Conservation (phyloP, 306 rosid species). For the Geum urbanum region DNA sequence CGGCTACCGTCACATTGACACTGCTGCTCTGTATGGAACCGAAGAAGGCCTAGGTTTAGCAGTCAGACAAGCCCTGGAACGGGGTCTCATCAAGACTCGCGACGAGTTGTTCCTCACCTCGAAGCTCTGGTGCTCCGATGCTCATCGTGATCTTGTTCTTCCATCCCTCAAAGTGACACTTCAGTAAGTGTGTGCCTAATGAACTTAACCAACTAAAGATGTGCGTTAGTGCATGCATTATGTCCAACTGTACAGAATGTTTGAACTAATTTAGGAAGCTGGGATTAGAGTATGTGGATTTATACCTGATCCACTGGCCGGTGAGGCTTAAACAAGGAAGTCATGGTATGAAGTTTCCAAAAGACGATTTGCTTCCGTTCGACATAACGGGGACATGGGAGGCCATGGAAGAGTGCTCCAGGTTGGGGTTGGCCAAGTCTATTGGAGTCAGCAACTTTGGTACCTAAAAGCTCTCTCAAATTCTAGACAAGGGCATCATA, state of each 20-base stretch:
- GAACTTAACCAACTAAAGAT: neutral
- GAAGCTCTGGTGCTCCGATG: constrained; percentile 45
- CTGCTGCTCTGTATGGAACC: constrained; percentile 46
- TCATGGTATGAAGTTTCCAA: neutral
- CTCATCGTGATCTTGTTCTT: constrained; percentile 33
- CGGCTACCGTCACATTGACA: constrained; percentile 50
- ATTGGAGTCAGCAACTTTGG: constrained; percentile 12
- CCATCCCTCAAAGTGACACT: constrained; percentile 35
- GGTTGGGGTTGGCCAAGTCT: constrained; percentile 14
- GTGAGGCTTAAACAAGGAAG: neutral
- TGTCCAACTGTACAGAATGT: neutral
- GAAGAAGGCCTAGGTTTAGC: constrained; percentile 40
- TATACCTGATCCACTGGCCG: constrained; percentile 12
- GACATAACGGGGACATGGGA: constrained; percentile 1
- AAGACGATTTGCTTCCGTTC: constrained; percentile 3
- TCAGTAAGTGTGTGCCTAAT: constrained; percentile 11
- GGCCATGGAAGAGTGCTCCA: constrained; percentile 15
- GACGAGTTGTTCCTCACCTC: constrained; percentile 42
- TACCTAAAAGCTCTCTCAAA: constrained; percentile 8
- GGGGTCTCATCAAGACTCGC: constrained; percentile 32
- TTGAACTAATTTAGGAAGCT: constrained; percentile 2
- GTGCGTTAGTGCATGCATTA: neutral
- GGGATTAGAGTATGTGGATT: constrained; percentile 11
- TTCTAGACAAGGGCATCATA: neutral
- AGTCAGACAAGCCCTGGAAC: constrained; percentile 34